Percentiles rank a stretch among this genome's conserved stretches.
phyloP scores from a whole-genome alignment of 352 stramenopile species.

The Phytophthora europaea region DNA sequence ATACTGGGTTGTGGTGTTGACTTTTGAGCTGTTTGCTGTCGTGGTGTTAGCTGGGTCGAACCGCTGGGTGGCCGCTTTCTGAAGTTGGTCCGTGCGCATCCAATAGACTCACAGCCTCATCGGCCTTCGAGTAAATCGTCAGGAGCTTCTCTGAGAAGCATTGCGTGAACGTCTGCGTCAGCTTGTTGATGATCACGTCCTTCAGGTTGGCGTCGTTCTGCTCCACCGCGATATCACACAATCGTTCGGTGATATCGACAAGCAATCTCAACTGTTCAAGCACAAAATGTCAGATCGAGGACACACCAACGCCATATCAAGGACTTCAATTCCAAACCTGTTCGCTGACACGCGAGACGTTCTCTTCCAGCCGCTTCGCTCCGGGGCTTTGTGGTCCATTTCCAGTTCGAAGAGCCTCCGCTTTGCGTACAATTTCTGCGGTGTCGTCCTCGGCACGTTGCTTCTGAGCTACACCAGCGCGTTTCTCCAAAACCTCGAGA shows the following conservation, averaged over 20 bases:
- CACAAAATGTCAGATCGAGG: constrained; percentile 1
- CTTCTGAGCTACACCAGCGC: constrained; percentile 35
- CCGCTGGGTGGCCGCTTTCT: constrained; percentile 30
- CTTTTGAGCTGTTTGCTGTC: constrained; percentile 15
- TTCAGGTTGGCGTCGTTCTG: constrained; percentile 82
- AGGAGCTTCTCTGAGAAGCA: constrained; percentile 82
- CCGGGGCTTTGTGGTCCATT: constrained; percentile 51
- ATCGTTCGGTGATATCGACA: constrained; percentile 70
- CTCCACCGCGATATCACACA: constrained; percentile 81
- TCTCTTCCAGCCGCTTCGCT: constrained; percentile 74
- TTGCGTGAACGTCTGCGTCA: constrained; percentile 75
- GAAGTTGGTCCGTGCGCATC: constrained; percentile 43
- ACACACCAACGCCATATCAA: constrained; percentile 2
- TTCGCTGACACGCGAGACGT: constrained; percentile 68
- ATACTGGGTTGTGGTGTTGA: constrained; percentile 17
- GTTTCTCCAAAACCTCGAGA: constrained; percentile 75
- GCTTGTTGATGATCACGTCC: constrained; percentile 71
- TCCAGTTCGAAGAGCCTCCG: constrained; percentile 51
- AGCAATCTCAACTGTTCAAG: constrained; percentile 54
- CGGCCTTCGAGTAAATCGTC: constrained; percentile 68
- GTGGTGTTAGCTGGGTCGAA: constrained; percentile 30
- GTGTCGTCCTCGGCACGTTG: constrained; percentile 50
- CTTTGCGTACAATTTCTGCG: constrained; percentile 56
- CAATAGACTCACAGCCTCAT: constrained; percentile 53
- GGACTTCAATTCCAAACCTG: constrained; percentile 52